Evolutionary conservation across 1,284 basidiomycete genomes (phyloP), one percentile per base, ranked within the genome.

Genomic region (Moniliella sp.): DNA sequence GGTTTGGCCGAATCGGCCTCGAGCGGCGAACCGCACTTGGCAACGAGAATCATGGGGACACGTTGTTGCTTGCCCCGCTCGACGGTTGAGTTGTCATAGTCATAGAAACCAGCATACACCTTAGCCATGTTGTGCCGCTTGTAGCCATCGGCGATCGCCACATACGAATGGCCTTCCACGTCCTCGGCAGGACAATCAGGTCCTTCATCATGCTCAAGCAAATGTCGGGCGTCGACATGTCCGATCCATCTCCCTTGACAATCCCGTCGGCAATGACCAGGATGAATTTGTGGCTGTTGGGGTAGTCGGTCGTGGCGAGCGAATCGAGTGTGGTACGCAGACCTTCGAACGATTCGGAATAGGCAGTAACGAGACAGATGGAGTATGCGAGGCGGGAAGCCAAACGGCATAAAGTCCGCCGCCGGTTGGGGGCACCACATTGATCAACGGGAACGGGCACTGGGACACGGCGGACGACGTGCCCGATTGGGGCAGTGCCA

Each of bases 91-190:
- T 84, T 72, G 61, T 94, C 84, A 62, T 97, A 97, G 42, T 76
- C 72, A 64, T 99, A 99, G 67, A 83, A 97, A 3, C 91, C 91
- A 18, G 88, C 84, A 52, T 78, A 94, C 28, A 97, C 84, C 66
- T 88, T 88, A 38, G 88, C 88, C 84, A 91, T 91, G 64, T 97
- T 99, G 69, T 94, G 88, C 14, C 82, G 72, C 67, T 94, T 97
- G 68, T 93, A 82, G 18, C 91, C 91, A 61, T 97, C 86, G 15
- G 91, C 91, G 50, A 97, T 94, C 39, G 91, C 84, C 28, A 94
- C 83, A 57, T 97, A 99, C 31, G 84, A 91, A 54, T 91, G 78
- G 5, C 84, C 68, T 59, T 93, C 82, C 30, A 94, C 83, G 39
- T 94, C 81, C 18, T 76, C 67, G 0, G 75, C 70, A 0, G 74